Base-by-base conservation (phyloP, 352 stramenopile genomes). In the Globisporangium echinulatum region DNA sequence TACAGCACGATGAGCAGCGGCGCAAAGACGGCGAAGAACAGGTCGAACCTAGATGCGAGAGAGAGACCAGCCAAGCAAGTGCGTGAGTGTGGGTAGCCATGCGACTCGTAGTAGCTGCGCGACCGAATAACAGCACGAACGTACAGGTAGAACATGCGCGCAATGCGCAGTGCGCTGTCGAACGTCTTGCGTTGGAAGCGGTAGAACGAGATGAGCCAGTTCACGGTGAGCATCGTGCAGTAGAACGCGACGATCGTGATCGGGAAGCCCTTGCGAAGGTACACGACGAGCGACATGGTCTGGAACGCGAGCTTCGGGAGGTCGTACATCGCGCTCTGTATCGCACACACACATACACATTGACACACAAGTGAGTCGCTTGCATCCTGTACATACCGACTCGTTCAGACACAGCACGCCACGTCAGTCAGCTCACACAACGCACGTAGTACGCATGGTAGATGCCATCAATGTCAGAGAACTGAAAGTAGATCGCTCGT, bases 1-100 rank as follows among this genome's bases (percentile, higher is more conserved):
- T 75, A 82, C 0, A 71, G 44, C 2, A 87, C 54, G 14, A 82
- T 69, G 13, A 75, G 56, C 0, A 85, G 44, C 5, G 71, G 75
- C 25, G 74, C 70, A 50, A 85, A 83, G 10, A 85, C 77, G 1
- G 73, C 77, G 59, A 87, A 87, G 50, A 87, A 85, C 49, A 87
- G 46, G 15, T 87, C 73, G 38, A 84, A 87, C 13, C 69, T 83
- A 48, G 25, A 58, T 8, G n/a, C 10, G 9, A 40, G 19, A 44
- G 53, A 52, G 42, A 52, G 43, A 52, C 6, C 15, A 13, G 6
- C 2, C 10, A 19, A 42, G 33, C n/a, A 17, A 43, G 7, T 10
- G 13, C 13, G 5, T 39, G 11, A 13, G 25, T 58, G 13, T 5
- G 40, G 7, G 40, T 13, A 44, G 49, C 36, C 7, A 1, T 33